Base-by-base conservation (phyloP, 306 rosid species). In the Macrotyloma uniflorum region DNA sequence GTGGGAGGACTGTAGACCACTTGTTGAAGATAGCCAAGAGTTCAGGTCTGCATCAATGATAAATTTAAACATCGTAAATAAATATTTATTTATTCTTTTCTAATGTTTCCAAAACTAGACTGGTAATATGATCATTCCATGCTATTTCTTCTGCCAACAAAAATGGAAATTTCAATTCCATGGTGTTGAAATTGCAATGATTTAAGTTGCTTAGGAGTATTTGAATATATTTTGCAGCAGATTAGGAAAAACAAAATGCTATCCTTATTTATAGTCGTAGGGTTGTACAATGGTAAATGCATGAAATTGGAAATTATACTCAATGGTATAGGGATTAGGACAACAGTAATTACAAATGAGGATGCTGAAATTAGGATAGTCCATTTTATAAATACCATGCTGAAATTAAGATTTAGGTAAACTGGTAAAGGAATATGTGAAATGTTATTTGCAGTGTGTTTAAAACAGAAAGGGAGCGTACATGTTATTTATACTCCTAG, bases 1-100 rank as follows among this genome's bases (percentile, higher is more conserved):
- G 36, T 94, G 98, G 98, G 98, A 89, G 83, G 93, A 92, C 61
- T 83, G 79, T 42, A 88, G 86, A 86, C 36, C 76, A 74, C 81
- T 83, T 73, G 68, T 92, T 55, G 96, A 87, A 59, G 89, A 68
- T 68, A 79, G 92, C 86, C 93, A 89, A 83, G 97, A 89, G 79
- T 89, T 80, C 89, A 90, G 97, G 98, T 94, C 83, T 78, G 80
- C 71, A 73, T 80, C 74, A 32, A 61, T 49, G 62, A 83, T 65
- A 63, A 67, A 36, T 57, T 83, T 72, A 23, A 61, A 50, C 66
- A 43, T 76, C 46, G 26, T 50, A 73, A 40, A 35, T 63, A 63
- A 64, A 76, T 82, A 11, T 50, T 63, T 22, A 30, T 28, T 75
- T 62, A 59, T 24, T 57, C 14, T 55, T 74, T 68, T 47, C 26